phyloP scores from a whole-genome alignment of 768 basidiomycete genomes.

The Tremella fuciformis region DNA sequence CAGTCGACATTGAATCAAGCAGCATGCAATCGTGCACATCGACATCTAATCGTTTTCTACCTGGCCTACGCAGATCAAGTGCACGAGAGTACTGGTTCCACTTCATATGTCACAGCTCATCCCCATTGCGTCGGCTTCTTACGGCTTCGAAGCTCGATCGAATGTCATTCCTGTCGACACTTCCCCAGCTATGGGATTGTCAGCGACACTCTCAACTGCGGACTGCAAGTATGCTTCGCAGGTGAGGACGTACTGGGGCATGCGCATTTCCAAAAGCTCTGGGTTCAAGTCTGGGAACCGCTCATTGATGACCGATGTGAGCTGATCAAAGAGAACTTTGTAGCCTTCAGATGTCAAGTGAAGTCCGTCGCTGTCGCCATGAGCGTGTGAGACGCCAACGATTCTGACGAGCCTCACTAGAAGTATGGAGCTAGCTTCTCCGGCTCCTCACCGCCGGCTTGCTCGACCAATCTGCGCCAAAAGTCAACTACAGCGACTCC shows the following conservation, averaged over 20 bases:
- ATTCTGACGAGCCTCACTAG: conserved; percentile 27
- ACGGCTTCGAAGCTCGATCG: neutral
- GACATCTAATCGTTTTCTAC: no score
- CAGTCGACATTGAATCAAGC: no score
- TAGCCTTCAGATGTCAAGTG: conserved; percentile 77
- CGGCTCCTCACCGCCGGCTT: conserved; percentile 63
- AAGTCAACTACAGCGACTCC: conserved; percentile 67
- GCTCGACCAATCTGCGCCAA: conserved; percentile 72
- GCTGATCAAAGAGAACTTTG: conserved; percentile 64
- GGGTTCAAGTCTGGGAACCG: conserved; percentile 69
- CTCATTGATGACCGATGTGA: conserved; percentile 61
- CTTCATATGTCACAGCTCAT: neutral
- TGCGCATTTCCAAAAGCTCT: conserved; percentile 61
- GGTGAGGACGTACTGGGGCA: conserved; percentile 50
- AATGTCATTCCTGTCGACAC: neutral
- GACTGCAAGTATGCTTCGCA: neutral
- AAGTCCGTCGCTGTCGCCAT: conserved; percentile 62
- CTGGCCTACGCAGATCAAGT: no score
- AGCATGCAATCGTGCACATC: no score
- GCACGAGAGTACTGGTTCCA: no score
- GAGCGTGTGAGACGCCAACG: neutral
- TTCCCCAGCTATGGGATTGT: neutral
- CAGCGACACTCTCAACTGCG: neutral
- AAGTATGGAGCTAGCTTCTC: conserved; percentile 54
- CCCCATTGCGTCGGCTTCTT: neutral